Evolutionary conservation across 208 protist species (phyloP), one percentile per base, ranked within the genome.

Genomic region (Herpetomonas tarakana): DNA sequence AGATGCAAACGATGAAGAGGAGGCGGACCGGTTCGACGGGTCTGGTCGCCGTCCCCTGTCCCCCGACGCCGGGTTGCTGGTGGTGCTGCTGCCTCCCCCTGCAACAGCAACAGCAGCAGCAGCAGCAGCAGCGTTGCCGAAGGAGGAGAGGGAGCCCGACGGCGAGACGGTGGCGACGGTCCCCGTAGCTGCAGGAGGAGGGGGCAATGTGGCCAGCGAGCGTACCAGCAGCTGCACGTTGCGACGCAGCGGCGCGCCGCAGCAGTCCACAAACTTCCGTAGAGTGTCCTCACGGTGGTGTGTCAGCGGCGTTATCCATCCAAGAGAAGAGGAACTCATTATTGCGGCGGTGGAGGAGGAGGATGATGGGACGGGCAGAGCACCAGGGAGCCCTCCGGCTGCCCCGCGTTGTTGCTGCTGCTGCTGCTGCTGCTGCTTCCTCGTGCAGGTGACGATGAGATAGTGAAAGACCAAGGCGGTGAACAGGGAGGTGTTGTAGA

Each of bases 391-490:
- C 53, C 18, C 12, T 58, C 19, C 2, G 3, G 44, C 44, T 18
- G 41, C 35, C 39, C 22, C 25, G 51, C 51, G 58, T 16, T 52
- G 47, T 2, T 44, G 56, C 44, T 25, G 22, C 3, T 51, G 45
- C 21, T 45, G 25, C 18, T 45, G 46, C 18, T 44, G 45, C 19
- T 22, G 44, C 41, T 16, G 30, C 11, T 53, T 55, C 27, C 58
- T 47, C 16, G 71, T 47, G 12, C 59, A 68, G 12, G 67, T 41
- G 25, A 71, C 64, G 28, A 81, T 52, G 12, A 84, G 38, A 54
- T 77, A 80, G 57, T 62, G 68, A 28, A 84, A 62, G 16, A 80
- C 66, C 56, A 71, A 62, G 19, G 59, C 64, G 35, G 73, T 62
- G 64, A 84, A 76, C 52, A 79, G 66, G 7, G 66, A 69, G 38